Conservation (phyloP, 1,284 basidiomycete species). For the Fomitopsis betulina region DNA sequence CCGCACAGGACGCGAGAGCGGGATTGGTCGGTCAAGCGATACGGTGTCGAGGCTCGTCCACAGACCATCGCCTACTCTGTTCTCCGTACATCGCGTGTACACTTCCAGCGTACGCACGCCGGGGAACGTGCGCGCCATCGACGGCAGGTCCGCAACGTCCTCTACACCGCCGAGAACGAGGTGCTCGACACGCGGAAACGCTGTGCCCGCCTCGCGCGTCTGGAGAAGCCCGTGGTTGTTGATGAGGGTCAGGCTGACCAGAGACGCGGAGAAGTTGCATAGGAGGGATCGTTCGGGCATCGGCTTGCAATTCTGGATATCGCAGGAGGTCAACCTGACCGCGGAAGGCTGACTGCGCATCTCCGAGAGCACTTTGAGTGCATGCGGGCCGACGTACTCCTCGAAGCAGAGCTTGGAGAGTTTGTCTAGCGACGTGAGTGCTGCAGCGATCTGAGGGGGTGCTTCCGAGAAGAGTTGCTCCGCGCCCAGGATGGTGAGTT, state of each 20-base stretch:
- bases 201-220: neutral
- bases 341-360: neutral
- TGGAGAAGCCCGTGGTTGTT: neutral
- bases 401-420: neutral
- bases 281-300: neutral
- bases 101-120: neutral
- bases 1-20: neutral
- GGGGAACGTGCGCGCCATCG: neutral
- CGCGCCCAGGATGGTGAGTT: neutral
- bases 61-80: neutral
- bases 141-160: neutral
- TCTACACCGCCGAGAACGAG: neutral
- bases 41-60: neutral
- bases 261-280: neutral
- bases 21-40: neutral
- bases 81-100: neutral
- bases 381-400: neutral
- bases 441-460: neutral
- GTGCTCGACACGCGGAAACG: neutral
- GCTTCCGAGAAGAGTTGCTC: neutral
- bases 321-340: neutral
- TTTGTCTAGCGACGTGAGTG: neutral
- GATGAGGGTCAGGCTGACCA: neutral
- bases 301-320: neutral
- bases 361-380: neutral